A percentile compares a stretch with the other conserved stretches of the same genome.
phyloP scores from a whole-genome alignment of 345 rosid species.

The Anacardium occidentale region DNA sequence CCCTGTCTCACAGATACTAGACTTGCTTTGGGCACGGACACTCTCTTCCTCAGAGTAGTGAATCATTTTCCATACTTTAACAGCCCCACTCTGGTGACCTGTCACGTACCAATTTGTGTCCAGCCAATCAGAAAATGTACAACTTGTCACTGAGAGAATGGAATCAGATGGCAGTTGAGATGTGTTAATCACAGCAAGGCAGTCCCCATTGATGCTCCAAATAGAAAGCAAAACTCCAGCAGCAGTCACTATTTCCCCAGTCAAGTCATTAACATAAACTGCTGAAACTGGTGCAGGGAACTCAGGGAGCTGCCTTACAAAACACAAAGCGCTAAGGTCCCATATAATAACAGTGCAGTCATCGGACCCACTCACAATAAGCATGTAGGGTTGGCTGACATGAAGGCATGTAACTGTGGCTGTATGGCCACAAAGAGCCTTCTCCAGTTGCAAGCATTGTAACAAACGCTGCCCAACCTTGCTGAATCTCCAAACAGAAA shows the following conservation, averaged over 20 bases:
- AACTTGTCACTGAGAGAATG: constrained; percentile 80
- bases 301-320: constrained; percentile 85
- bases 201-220: constrained; percentile 98
- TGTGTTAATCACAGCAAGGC: constrained; percentile 85
- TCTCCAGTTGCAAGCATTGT: constrained; percentile 63
- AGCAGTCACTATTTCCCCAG: constrained; percentile 92
- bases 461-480: constrained; percentile 60
- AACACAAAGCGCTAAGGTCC: constrained; percentile 90
- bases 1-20: constrained; percentile 42
- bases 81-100: constrained; percentile 98
- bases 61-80: constrained; percentile 96
- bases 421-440: constrained; percentile 83
- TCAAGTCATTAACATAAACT: constrained; percentile 82
- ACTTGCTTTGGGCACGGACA: constrained; percentile 40
- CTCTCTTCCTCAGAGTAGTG: constrained; percentile 61
- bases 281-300: constrained; percentile 90
- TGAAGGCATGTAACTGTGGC: constrained; percentile 80
- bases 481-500: constrained; percentile 86
- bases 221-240: constrained; percentile 94
- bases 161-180: constrained; percentile 97
- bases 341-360: constrained; percentile 92
- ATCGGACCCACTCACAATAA: constrained; percentile 92
- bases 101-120: constrained; percentile 94
- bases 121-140: constrained; percentile 86
- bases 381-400: constrained; percentile 97